Base-by-base conservation (phyloP, 768 basidiomycete genomes). In the Lactarius pseudohatsudake region DNA sequence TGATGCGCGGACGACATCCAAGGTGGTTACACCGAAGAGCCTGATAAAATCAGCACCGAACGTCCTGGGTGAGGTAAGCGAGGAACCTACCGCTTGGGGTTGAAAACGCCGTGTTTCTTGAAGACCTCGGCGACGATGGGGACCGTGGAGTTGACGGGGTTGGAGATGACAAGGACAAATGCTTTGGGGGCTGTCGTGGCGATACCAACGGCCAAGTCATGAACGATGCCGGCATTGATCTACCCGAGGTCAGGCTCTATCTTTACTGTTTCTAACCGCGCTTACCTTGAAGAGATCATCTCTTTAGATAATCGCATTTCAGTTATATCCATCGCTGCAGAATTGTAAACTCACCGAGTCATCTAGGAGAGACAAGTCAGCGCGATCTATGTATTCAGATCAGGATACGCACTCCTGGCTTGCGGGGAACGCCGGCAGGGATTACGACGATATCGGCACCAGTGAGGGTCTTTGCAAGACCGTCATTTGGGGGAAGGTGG, bases 141-240 rank as follows among this genome's bases (percentile, higher is more conserved):
- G 45, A 98, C 96, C 45, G 97, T 98, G 53, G 96, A 98, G 86
- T 99, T 98, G 76, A 99, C 96, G 38, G 97, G 97, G 83, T 99
- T 99, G 72, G 97, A 96, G 78, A 99, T 98, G 71, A 99, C 95
- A 58, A 95, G 86, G 55, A 98, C 86, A 73, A 91, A 90, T 26
- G 97, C 97, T 75, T 94, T 95, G 66, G 96, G 96, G 53, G 86
- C 86, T 58, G 79, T 75, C 18, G 84, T 87, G 18, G 96, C 96
- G 72, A 95, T 92, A 38, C 92, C 95, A 41, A 86, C 89, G 18
- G 96, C 96, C 66, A 99, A 87, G 74, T 94, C 93, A 72, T 89
- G 89, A 65, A 98, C 91, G 76, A 99, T 99, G 57, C 94, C 94
- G 64, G 94, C 97, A 79, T 99, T 99, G 83, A 96, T 97, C 93